phyloP scores from a whole-genome alignment of 139 green algal species.

The Diplosphaera chodatii region DNA sequence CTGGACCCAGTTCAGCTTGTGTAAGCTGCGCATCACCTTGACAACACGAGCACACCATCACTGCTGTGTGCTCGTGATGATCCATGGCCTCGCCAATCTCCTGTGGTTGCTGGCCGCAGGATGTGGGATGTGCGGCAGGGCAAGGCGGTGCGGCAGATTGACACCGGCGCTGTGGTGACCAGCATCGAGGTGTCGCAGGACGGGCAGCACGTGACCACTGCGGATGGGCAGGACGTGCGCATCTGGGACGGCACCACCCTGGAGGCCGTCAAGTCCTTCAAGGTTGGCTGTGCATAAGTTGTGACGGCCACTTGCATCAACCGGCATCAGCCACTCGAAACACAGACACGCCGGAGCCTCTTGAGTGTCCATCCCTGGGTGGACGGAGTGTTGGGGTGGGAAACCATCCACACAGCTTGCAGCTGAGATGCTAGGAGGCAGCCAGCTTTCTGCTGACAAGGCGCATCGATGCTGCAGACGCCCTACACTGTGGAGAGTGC shows the following conservation, averaged over 20 bases:
- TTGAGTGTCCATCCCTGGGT: no score
- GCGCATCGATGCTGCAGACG: neutral
- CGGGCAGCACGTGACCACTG: conserved; percentile 68
- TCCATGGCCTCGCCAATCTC: no score
- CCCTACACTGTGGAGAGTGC: conserved; percentile 69
- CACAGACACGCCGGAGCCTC: no score
- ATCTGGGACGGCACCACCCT: conserved; percentile 65
- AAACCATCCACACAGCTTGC: neutral
- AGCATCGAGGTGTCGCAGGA: conserved; percentile 79
- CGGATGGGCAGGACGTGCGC: conserved; percentile 69
- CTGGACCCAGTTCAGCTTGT: no score
- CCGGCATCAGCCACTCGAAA: no score
- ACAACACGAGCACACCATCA: no score
- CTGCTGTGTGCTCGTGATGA: no score
- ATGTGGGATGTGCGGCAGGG: conserved; percentile 77
- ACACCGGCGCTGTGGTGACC: conserved; percentile 56
- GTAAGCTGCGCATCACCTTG: no score
- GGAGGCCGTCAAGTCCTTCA: conserved; percentile 36
- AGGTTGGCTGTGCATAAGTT: no score
- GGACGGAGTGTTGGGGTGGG: no score
- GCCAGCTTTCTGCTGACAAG: neutral
- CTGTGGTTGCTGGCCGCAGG: conserved; percentile 36
- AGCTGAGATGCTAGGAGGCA: no score
- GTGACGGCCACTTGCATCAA: no score
- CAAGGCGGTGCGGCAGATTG: conserved; percentile 51